Base-by-base conservation (phyloP, 2,329 filamentous ascomycete genomes). In the Colletotrichum incanum region DNA sequence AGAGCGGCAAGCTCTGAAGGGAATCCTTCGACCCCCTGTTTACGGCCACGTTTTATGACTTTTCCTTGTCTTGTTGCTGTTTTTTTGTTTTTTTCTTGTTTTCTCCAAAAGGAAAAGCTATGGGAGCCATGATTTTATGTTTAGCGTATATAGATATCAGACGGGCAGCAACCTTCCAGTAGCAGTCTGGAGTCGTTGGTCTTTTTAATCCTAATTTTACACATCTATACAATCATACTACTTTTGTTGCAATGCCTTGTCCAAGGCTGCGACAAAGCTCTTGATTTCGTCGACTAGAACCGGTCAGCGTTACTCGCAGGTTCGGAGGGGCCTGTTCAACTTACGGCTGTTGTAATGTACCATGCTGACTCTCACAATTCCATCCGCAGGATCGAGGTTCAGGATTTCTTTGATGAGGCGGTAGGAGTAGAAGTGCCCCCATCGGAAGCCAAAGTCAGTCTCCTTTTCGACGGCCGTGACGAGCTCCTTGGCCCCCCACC, bases 291-390 rank as follows among this genome's bases (percentile, higher is more conserved):
- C 87, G 75, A 89, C 89, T 87, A n/a, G 6, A 23, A 43, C 9
- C 20, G 20, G 31, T 65, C n/a, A 70, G 34, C 16, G 11, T 62
- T 7, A n/a, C 23, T 20, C 16, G 26, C 16, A 52, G 34, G 12
- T 28, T 34, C 41, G 14, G 16, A 2, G 31, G 16, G 5, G 5
- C 28, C n/a, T 28, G 12, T 28, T 31, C n/a, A 43, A 85, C 88
- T 84, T 77, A 90, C 88, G 78, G 3, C 91, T 93, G 76, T 94
- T 94, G 77, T 94, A 94, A 80, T 94, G 92, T 66, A 92, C 87
- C 84, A 93, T 85, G 76, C 91, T 93, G n/a, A 93, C 90, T 74
- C 93, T 86, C 5, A 93, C 86, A 11, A 94, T 88, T 0, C 91
- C 93, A 75, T 93, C 78, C 1, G 67, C 87, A 11, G 87, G 84